Evolutionary conservation across 1,139 yeast species (phyloP).

Genomic region (Candida tetrigidarum): DNA sequence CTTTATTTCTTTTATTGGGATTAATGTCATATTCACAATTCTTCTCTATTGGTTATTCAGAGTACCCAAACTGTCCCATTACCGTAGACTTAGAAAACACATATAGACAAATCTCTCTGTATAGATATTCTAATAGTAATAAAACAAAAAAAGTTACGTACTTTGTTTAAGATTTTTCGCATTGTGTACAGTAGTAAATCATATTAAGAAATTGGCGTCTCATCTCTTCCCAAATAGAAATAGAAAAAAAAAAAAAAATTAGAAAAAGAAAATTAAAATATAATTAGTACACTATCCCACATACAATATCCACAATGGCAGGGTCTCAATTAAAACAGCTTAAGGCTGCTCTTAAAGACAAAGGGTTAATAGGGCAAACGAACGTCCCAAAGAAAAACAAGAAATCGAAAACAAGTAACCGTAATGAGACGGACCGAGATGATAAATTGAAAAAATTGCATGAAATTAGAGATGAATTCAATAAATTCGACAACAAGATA

Average conservation of each 20-base stretch:
- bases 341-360: conserved; percentile 73
- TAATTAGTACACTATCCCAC: background rate
- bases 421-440: conserved; percentile 68
- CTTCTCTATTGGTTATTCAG: conserved; percentile 74
- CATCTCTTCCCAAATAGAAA: no score
- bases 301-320: conserved; percentile 54
- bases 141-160: background rate
- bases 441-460: conserved; percentile 60
- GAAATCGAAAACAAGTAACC: conserved; percentile 41
- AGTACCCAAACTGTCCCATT: conserved; percentile 58
- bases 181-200: no score
- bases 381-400: conserved; percentile 54
- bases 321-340: conserved; percentile 88
- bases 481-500: conserved; percentile 83
- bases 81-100: background rate
- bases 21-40: conserved; percentile 57
- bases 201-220: no score
- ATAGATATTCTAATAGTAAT: background rate
- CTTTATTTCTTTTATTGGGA: conserved; percentile 46
- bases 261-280: background rate
- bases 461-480: conserved; percentile 78
- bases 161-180: no score
- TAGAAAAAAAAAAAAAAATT: conserved; percentile 1
- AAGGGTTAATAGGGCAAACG: conserved; percentile 84
- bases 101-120: background rate